These are phyloP conservation scores for Trametes coccinea DNA, from an alignment of 768 basidiomycete genomes.

Conservation along the genomic window DNA sequence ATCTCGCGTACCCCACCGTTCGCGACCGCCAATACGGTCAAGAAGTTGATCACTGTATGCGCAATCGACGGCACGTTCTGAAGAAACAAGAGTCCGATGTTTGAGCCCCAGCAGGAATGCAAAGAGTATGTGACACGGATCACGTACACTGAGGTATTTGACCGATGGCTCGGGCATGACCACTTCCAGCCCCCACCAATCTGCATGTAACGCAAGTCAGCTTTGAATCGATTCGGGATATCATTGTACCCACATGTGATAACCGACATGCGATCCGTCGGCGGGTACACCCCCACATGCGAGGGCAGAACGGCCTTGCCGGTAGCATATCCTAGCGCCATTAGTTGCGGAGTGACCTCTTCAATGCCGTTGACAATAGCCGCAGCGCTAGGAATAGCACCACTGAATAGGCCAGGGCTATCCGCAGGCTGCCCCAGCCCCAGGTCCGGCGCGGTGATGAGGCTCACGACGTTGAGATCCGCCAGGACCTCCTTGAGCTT, in stretches of 20 bases:
- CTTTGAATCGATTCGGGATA: not conserved
- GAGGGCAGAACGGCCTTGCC: slow-evolving; percentile 64
- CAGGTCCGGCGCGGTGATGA: slow-evolving; percentile 60
- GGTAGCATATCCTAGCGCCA: slow-evolving; percentile 78
- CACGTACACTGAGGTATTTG: slow-evolving; percentile 54
- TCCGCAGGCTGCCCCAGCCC: slow-evolving; percentile 77
- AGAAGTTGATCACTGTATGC: slow-evolving; percentile 65
- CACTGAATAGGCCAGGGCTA: slow-evolving; percentile 65
- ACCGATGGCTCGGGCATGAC: slow-evolving; percentile 73
- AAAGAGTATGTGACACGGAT: not conserved
- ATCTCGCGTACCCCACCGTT: slow-evolving; percentile 80
- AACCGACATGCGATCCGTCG: slow-evolving; percentile 74
- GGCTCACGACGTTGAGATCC: slow-evolving; percentile 62
- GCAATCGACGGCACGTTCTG: slow-evolving; percentile 64
- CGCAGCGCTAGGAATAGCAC: slow-evolving; percentile 74
- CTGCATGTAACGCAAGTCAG: slow-evolving; percentile 37
- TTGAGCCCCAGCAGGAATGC: slow-evolving; percentile 2
- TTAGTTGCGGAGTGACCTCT: slow-evolving; percentile 72
- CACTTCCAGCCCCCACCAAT: slow-evolving; percentile 91
- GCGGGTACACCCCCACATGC: slow-evolving; percentile 70
- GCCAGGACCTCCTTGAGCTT: slow-evolving; percentile 51
- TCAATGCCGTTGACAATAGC: slow-evolving; percentile 68
- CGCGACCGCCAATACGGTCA: slow-evolving; percentile 69
- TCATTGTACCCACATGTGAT: slow-evolving; percentile 63
- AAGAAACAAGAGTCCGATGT: not conserved